phyloP scores from a whole-genome alignment of 1,139 yeast genomes.

The Hyphopichia buzzinii region DNA sequence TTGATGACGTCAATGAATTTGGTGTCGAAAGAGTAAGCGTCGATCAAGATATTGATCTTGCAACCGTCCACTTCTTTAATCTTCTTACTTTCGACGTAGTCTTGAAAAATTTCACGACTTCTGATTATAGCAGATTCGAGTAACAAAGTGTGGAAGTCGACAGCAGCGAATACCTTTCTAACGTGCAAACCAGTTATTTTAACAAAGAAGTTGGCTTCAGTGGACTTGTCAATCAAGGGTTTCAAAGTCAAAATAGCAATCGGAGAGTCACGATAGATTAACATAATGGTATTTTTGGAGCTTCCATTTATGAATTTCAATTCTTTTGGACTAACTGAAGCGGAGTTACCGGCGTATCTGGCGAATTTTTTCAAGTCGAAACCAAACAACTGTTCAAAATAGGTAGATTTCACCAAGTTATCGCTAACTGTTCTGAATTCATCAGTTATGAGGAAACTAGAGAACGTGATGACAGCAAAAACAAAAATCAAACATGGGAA shows the following conservation, averaged over 20 bases:
- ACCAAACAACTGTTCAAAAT: slow-evolving; percentile 49
- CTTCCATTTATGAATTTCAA: slow-evolving; percentile 28
- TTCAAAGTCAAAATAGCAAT: slow-evolving; percentile 55
- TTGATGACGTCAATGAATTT: slow-evolving; percentile 31
- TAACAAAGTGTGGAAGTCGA: slow-evolving; percentile 62
- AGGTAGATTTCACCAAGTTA: slow-evolving; percentile 29
- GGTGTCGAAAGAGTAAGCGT: slow-evolving; percentile 55
- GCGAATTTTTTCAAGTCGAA: slow-evolving; percentile 51
- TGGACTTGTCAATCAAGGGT: slow-evolving; percentile 35
- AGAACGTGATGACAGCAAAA: slow-evolving; percentile 25
- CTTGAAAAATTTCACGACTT: slow-evolving; percentile 40
- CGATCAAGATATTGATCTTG: slow-evolving; percentile 33
- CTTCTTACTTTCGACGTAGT: slow-evolving; percentile 23
- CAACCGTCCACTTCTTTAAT: slow-evolving; percentile 23
- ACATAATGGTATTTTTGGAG: slow-evolving; percentile 47
- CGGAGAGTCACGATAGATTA: slow-evolving; percentile 64
- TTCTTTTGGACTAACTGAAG: slow-evolving; percentile 22
- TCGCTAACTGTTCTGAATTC: slow-evolving; percentile 47
- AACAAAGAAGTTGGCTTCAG: slow-evolving; percentile 40
- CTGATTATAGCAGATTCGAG: slow-evolving; percentile 58
- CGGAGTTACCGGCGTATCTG: slow-evolving; percentile 21
- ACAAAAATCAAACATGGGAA: slow-evolving; percentile 26
- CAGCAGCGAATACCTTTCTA: slow-evolving; percentile 60
- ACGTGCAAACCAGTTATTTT: slow-evolving; percentile 58
- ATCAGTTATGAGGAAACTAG: slow-evolving; percentile 31